phyloP scores from a whole-genome alignment of 1,284 basidiomycete genomes.

The Cutaneotrichosporon curvatum region DNA sequence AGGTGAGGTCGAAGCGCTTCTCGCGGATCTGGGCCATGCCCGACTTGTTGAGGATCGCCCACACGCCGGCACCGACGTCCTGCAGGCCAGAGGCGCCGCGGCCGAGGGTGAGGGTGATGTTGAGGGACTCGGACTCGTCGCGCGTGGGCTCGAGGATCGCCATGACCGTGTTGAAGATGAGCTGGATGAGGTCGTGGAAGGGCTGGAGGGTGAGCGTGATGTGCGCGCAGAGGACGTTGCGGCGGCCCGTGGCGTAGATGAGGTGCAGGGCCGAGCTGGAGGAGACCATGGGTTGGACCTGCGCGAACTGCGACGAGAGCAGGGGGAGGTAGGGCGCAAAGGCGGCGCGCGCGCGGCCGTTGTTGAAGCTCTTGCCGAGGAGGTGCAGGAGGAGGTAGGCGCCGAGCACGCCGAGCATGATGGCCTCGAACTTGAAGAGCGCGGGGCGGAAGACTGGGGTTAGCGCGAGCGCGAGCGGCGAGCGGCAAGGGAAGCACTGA shows the following conservation, averaged over 20 bases:
- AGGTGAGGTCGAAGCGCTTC: conserved; percentile 68
- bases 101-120: conserved; percentile 68
- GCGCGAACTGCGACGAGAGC: conserved; percentile 29
- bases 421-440: conserved; percentile 63
- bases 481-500: too few relatives aligned
- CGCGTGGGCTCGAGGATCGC: conserved; percentile 68
- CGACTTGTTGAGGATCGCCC: conserved; percentile 72
- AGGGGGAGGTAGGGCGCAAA: conserved; percentile 19
- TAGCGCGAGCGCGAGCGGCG: background rate
- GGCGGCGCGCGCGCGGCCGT: conserved; percentile 26
- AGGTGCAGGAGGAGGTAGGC: conserved; percentile 35
- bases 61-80: conserved; percentile 60
- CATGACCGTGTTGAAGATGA: conserved; percentile 56
- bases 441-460: conserved; percentile 61
- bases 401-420: conserved; percentile 53
- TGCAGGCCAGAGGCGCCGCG: conserved; percentile 47
- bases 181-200: conserved; percentile 64
- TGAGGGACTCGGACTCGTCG: conserved; percentile 47
- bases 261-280: conserved; percentile 53
- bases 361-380: conserved; percentile 35
- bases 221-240: conserved; percentile 67
- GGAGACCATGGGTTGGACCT: conserved; percentile 23
- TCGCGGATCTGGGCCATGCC: conserved; percentile 62
- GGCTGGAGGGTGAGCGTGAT: conserved; percentile 68
- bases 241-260: conserved; percentile 75